These are phyloP conservation scores for Leptographium galeiforme DNA, from an alignment of 2,329 filamentous ascomycete species.

Conservation along the genomic window DNA sequence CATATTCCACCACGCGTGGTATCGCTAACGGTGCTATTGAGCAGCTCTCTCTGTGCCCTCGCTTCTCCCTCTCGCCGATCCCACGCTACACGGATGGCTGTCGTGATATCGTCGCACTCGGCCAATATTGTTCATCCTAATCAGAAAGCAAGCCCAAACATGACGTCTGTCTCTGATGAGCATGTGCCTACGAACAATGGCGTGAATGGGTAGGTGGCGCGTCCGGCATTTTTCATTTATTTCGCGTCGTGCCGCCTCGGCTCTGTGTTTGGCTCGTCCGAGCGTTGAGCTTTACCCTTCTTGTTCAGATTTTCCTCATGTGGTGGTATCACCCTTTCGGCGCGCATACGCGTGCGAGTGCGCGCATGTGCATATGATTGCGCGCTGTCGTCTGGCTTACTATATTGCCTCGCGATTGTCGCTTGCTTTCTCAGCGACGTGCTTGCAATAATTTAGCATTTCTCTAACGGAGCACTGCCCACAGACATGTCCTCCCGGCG, in stretches of 20 bases:
- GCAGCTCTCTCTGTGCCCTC: constrained; percentile 16
- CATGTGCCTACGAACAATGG: constrained; percentile 14
- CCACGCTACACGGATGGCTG: constrained; percentile 27
- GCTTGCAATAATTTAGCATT: too few species aligned
- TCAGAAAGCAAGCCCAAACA: constrained; percentile 35
- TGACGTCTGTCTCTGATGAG: constrained; percentile 35
- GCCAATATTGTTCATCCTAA: constrained; percentile 27
- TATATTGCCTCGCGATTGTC: too few species aligned
- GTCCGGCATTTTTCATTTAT: not conserved
- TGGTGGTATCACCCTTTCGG: too few species aligned
- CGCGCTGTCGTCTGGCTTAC: too few species aligned
- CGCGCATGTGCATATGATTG: too few species aligned
- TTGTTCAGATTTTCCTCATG: too few species aligned
- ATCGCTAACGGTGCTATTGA: not conserved
- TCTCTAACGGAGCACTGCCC: not conserved
- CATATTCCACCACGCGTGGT: not conserved
- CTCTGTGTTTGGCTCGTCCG: too few species aligned
- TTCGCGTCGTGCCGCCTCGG: too few species aligned
- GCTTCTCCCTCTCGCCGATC: constrained; percentile 19
- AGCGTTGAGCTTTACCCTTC: too few species aligned
- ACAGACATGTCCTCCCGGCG: not conserved
- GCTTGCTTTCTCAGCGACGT: too few species aligned
- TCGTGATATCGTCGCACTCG: constrained; percentile 35
- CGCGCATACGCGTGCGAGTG: too few species aligned
- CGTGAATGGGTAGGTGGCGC: constrained; percentile 44